These are phyloP conservation scores for Solanum corneliomulleri DNA, from an alignment of 257 asterid species.

Conservation along the genomic window DNA sequence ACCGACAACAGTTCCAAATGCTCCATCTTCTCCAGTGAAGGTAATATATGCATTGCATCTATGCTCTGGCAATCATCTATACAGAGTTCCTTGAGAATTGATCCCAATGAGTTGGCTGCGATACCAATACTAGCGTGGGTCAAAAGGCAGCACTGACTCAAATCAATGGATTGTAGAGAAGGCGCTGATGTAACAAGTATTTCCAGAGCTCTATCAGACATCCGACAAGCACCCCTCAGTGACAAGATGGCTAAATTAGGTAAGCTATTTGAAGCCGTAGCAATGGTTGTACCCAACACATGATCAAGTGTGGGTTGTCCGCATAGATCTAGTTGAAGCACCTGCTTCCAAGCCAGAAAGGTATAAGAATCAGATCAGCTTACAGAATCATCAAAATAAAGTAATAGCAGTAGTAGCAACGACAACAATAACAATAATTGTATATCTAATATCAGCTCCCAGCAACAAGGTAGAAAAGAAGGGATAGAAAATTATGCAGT, in stretches of 20 bases:
- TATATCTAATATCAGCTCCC: neutral
- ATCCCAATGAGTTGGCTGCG: constrained; percentile 47
- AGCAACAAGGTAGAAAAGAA: neutral
- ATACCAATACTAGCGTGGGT: constrained; percentile 37
- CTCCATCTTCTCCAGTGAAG: constrained; percentile 39
- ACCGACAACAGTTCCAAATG: constrained; percentile 71
- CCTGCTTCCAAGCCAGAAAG: constrained; percentile 36
- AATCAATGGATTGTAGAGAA: constrained; percentile 44
- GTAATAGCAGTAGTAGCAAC: neutral
- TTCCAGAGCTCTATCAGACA: constrained; percentile 51
- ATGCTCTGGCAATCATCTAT: constrained; percentile 59
- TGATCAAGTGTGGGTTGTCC: constrained; percentile 59
- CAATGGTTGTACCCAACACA: constrained; percentile 22
- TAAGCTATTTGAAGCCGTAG: constrained; percentile 22
- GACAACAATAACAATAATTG: neutral
- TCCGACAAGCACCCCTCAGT: constrained; percentile 82
- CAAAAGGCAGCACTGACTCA: constrained; percentile 70
- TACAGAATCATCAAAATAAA: neutral
- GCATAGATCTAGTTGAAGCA: constrained; percentile 77
- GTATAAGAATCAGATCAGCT: neutral
- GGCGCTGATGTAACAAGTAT: constrained; percentile 49
- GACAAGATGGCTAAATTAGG: constrained; percentile 46
- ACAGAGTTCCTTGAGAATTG: constrained; percentile 59
- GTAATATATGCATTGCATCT: constrained; percentile 33
- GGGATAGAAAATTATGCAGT: neutral